A percentile compares a stretch with the other conserved stretches of the same genome.
These are phyloP conservation scores for Russula dissimulans DNA, from an alignment of 768 basidiomycete genomes.

Conservation along the genomic window DNA sequence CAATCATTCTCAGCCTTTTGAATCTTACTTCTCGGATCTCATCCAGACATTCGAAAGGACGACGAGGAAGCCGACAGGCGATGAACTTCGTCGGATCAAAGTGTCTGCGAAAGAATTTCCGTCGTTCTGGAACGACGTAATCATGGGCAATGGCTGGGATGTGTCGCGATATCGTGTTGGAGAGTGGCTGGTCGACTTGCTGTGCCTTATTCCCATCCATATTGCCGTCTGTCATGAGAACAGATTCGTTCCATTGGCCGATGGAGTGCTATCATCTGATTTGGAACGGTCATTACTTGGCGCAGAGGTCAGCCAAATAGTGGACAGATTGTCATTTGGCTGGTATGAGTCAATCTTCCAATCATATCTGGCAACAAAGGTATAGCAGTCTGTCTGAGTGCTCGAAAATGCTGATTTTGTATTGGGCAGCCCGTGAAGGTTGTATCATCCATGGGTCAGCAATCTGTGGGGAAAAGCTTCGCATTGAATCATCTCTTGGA, in stretches of 20 bases:
- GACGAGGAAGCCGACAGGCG: conserved; percentile 45
- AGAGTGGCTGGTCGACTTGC: conserved; percentile 52
- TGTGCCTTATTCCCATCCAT: conserved; percentile 59
- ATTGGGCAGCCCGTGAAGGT: conserved; percentile 45
- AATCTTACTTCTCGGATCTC: conserved; percentile 37
- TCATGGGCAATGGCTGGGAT: conserved; percentile 9
- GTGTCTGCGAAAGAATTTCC: conserved; percentile 28
- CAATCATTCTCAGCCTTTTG: conserved; percentile 28
- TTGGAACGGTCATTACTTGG: conserved; percentile 47
- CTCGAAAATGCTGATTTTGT: neutral
- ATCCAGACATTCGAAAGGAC: conserved; percentile 38
- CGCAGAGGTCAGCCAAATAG: conserved; percentile 48
- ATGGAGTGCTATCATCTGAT: conserved; percentile 42
- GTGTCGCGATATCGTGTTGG: conserved; percentile 38
- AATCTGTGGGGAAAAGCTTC: conserved; percentile 56
- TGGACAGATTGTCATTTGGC: conserved; percentile 46
- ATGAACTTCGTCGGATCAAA: conserved; percentile 31
- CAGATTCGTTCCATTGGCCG: conserved; percentile 50
- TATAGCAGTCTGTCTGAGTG: conserved; percentile 10
- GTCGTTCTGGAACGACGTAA: conserved; percentile 21
- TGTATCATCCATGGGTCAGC: conserved; percentile 62
- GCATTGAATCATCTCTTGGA: conserved; percentile 52
- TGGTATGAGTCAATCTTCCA: conserved; percentile 60
- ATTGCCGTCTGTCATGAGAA: conserved; percentile 52
- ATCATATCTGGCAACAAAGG: conserved; percentile 53